Evolutionary conservation across 2,329 filamentous ascomycete genomes (phyloP).

Genomic region (Scedosporium apiospermum): DNA sequence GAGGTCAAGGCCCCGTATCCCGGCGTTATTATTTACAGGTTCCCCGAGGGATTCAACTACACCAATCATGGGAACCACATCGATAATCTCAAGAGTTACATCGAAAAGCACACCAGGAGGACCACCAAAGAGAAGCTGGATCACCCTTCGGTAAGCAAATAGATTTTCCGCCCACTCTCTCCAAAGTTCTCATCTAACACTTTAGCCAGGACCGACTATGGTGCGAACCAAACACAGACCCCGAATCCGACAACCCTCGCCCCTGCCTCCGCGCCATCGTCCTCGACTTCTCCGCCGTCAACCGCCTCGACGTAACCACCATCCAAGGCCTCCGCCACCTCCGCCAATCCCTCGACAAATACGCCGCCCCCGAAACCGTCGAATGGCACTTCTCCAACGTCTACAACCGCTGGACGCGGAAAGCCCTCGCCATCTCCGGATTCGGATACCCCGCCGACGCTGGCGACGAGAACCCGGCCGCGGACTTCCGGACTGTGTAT

Average conservation of each 20-base stretch:
- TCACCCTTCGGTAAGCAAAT: conserved; percentile 16
- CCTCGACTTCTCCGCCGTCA: conserved; percentile 45
- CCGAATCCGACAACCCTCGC: neutral
- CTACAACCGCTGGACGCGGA: conserved; percentile 45
- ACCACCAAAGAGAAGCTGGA: conserved; percentile 27
- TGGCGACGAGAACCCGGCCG: conserved; percentile 13
- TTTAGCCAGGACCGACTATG: neutral
- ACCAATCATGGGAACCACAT: conserved; percentile 40
- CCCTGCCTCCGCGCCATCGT: conserved; percentile 30
- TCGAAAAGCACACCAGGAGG: conserved; percentile 29
- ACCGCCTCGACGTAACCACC: conserved; percentile 45
- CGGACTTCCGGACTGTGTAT: conserved; percentile 25
- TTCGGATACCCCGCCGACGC: conserved; percentile 33
- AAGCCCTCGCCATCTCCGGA: conserved; percentile 43
- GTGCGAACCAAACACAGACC: neutral
- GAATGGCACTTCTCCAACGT: conserved; percentile 44
- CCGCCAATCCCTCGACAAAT: conserved; percentile 41
- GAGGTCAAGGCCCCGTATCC: conserved; percentile 32
- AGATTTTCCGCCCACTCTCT: conserved; percentile 2
- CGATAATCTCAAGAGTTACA: conserved; percentile 27
- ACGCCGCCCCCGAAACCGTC: conserved; percentile 33
- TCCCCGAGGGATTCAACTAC: conserved; percentile 43
- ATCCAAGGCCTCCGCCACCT: conserved; percentile 45
- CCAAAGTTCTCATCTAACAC: neutral
- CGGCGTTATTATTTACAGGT: conserved; percentile 42